A percentile compares a stretch with the other conserved stretches of the same genome.
Evolutionary conservation across 352 stramenopile species (phyloP).

Genomic region (Thraustochytrium sp.): DNA sequence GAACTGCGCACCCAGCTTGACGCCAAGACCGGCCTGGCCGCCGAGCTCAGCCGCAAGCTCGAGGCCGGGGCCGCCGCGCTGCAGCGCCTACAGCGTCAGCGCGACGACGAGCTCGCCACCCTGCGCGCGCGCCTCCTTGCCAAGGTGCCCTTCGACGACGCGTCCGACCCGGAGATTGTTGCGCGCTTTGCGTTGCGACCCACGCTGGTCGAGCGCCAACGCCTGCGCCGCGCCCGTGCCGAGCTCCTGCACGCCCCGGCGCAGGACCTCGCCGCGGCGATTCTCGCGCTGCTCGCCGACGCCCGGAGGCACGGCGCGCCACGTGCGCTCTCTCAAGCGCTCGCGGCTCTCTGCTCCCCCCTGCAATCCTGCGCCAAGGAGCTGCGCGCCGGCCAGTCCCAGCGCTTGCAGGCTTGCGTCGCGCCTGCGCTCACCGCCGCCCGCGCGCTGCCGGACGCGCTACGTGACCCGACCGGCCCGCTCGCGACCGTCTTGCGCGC

Average conservation of each 20-base stretch:
- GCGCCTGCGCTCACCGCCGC: too few relatives aligned
- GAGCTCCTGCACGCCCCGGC: not conserved
- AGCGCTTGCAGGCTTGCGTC: too few relatives aligned
- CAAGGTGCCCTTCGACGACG: conserved; percentile 37
- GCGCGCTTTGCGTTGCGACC: not conserved
- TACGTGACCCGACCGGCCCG: too few relatives aligned
- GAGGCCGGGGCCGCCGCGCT: not conserved
- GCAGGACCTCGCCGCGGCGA: not conserved
- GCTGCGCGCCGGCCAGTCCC: too few relatives aligned
- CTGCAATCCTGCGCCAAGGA: too few relatives aligned
- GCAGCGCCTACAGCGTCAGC: not conserved
- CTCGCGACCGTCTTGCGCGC: too few relatives aligned
- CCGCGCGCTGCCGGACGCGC: too few relatives aligned
- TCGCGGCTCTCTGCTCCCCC: not conserved
- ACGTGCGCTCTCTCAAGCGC: too few relatives aligned
- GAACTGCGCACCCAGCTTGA: conserved; percentile 9
- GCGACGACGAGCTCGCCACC: not conserved
- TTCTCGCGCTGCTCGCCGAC: not conserved
- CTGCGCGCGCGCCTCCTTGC: not conserved
- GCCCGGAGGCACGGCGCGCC: too few relatives aligned
- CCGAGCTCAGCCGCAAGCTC: conserved; percentile 27
- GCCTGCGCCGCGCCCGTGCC: not conserved
- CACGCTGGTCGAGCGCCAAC: not conserved
- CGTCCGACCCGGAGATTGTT: not conserved
- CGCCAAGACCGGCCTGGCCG: not conserved